Evolutionary conservation across 306 rosid genomes (phyloP), one percentile per base, ranked within the genome.

Genomic region (Quercus berberidifolia): DNA sequence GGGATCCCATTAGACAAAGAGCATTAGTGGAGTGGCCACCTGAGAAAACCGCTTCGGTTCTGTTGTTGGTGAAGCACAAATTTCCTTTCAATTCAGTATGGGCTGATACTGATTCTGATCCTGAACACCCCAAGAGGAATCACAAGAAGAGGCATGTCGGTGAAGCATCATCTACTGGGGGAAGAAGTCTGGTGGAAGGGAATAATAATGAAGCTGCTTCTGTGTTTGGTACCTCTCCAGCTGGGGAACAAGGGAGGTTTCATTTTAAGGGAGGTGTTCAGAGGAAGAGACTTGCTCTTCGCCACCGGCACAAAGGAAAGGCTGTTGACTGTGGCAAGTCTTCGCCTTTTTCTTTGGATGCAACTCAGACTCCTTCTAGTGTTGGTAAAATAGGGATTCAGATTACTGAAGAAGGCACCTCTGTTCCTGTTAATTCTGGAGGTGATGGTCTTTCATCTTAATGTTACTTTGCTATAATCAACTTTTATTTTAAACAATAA

Each of bases 1-100:
- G 89, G 74, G 81, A 70, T 64, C 79, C 85, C 41, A 64, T 67
- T 43, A 74, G 83, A 59, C 86, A 83, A 35, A 85, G 74, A 76
- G 77, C 71, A 46, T 62, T 85, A 2, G 81, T 67, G n/a, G 85
- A 85, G 62, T 15, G 72, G 77, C 78, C 91, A 2, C 67, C 78
- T 4, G 76, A 74, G 78, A 88, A 76, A 46, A 74, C 77, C 31
- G 67, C 85, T 55, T 28, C 78, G 9, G 89, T 88, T 65, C 76
- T 75, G 7, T 71, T 62, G 33, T 55, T 79, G 1, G 75, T 52
- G 58, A 81, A 38, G 81, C 43, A 74, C 54, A 83, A 76, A 72
- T 79, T 77, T 62, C 91, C 91, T 20, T 85, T 85, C 6, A 68
- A 85, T 80, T 69, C 76, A 8, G 6, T 25, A 67, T 80, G 75